A percentile compares a stretch with the other conserved stretches of the same genome.
Evolutionary conservation across 768 basidiomycete species (phyloP).

Genomic region (Hemileccinum rubropunctum): DNA sequence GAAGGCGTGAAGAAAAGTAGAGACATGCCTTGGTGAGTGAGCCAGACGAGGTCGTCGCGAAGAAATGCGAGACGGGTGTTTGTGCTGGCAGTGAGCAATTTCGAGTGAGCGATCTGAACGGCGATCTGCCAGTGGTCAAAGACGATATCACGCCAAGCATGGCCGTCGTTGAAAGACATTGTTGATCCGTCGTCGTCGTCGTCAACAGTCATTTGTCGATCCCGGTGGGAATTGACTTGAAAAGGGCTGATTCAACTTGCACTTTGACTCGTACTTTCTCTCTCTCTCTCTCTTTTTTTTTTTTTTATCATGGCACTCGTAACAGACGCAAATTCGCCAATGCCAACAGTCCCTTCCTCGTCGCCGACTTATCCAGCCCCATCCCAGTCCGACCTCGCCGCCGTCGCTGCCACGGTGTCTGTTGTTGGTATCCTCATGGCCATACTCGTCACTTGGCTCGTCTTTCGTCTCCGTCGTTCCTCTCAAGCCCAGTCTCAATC

Average conservation of each 20-base stretch:
- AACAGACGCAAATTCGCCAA: too few relatives aligned
- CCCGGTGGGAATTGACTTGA: too few relatives aligned
- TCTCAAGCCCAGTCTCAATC: not conserved
- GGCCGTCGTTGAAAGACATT: too few relatives aligned
- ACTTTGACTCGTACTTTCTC: not conserved
- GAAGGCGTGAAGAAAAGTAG: too few relatives aligned
- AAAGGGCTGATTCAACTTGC: too few relatives aligned
- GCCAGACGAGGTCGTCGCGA: slow-evolving; percentile 54
- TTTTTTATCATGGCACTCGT: not conserved
- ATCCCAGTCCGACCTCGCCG: slow-evolving; percentile 14
- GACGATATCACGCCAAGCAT: slow-evolving; percentile 55
- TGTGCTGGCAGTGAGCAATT: slow-evolving; percentile 51
- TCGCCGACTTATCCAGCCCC: slow-evolving; percentile 17
- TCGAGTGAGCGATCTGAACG: slow-evolving; percentile 49
- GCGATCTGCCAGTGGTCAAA: slow-evolving; percentile 56
- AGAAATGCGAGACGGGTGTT: slow-evolving; percentile 57
- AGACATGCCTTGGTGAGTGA: slow-evolving; percentile 62
- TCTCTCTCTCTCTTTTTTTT: not conserved
- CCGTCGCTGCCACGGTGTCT: slow-evolving; percentile 24
- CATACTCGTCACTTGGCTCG: slow-evolving; percentile 24
- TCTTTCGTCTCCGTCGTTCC: slow-evolving; percentile 22
- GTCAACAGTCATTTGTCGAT: too few relatives aligned
- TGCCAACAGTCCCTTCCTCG: not conserved
- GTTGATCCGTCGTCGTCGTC: too few relatives aligned
- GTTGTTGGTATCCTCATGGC: slow-evolving; percentile 26